phyloP scores from a whole-genome alignment of 768 basidiomycete genomes.

The Lentinula lateritia region DNA sequence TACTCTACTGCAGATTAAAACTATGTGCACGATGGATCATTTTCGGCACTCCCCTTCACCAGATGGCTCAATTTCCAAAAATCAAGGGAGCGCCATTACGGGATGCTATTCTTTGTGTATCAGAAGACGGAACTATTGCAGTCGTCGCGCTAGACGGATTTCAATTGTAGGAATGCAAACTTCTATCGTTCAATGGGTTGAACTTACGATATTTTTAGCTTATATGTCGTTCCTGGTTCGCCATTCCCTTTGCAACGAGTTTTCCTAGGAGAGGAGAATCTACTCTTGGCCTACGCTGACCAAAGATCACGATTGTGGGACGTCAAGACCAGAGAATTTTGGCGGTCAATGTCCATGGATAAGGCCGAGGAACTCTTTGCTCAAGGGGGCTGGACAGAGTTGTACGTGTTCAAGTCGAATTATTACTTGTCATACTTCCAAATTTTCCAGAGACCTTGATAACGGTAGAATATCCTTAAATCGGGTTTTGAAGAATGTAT shows the following conservation, averaged over 20 bases:
- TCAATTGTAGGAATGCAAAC: slow-evolving; percentile 56
- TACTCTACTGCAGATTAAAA: slow-evolving; percentile 26
- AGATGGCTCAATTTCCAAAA: slow-evolving; percentile 51
- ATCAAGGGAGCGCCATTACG: slow-evolving; percentile 51
- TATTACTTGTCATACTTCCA: not conserved
- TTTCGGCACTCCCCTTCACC: slow-evolving; percentile 60
- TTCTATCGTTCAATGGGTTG: not conserved
- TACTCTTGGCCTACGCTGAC: slow-evolving; percentile 73
- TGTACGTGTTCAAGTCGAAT: slow-evolving; percentile 39
- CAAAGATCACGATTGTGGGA: slow-evolving; percentile 87
- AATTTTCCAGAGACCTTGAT: not conserved
- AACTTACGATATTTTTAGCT: slow-evolving; percentile 31
- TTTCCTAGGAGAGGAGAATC: slow-evolving; percentile 60
- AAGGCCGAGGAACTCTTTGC: slow-evolving; percentile 72
- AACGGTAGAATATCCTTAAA: slow-evolving; percentile 15
- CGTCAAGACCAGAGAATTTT: slow-evolving; percentile 72
- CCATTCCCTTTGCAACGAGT: slow-evolving; percentile 58
- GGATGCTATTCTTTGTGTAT: slow-evolving; percentile 67
- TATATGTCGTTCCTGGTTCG: slow-evolving; percentile 80
- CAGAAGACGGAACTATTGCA: slow-evolving; percentile 77
- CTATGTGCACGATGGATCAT: slow-evolving; percentile 67
- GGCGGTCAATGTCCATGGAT: slow-evolving; percentile 72
- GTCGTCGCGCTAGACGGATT: slow-evolving; percentile 71
- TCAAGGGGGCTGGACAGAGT: slow-evolving; percentile 68
- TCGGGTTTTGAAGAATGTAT: slow-evolving; percentile 19